Evolutionary conservation across 2,329 filamentous ascomycete genomes (phyloP), one percentile per base, ranked within the genome.

Genomic region (Xylaria multiplex): DNA sequence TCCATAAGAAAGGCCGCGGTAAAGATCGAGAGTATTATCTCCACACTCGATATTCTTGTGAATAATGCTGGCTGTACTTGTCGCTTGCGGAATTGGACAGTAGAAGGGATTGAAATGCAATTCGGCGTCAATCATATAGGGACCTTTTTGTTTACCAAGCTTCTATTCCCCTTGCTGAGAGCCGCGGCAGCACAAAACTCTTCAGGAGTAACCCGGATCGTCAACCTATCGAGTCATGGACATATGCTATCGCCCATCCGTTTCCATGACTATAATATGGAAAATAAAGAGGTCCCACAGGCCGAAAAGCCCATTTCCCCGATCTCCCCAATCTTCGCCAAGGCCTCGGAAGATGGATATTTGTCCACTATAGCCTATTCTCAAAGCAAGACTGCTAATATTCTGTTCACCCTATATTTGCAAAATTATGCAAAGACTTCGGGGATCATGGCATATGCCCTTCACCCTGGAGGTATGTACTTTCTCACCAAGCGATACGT

Each of bases 311-410:
- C 77, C 3, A 60, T 73, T 40, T 69, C 72, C 8, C 69, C 69
- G 14, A 62, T 79, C 37, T 68, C 72, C 9, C 73, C 75, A 1
- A 71, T 72, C 0, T 79, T 79, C 53, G 73, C 66, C 16, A 78
- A 72, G 58, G 70, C 68, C 14, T 69, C 72, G 69, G 69, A 73
- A 0, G 77, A 80, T 54, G 78, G 78, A 3, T 81, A 80, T 59
- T 74, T 78, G 61, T 73, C 76, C 6, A 77, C 75, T n/a, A 67
- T 78, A 16, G 82, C 82, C 2, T 86, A 87, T 66, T 80, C 78
- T 1, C 83, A 84, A 69, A 83, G 81, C 70, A 86, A 86, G 74
- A 83, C 83, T 35, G 83, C 83, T 2, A 84, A 85, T 60, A 80
- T 85, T 11, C 71, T 84, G 52, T 83, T 84, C 64, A 80, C 77